Base-by-base conservation (phyloP, 140 eudicot genomes). In the Erigeron philadelphicus region DNA sequence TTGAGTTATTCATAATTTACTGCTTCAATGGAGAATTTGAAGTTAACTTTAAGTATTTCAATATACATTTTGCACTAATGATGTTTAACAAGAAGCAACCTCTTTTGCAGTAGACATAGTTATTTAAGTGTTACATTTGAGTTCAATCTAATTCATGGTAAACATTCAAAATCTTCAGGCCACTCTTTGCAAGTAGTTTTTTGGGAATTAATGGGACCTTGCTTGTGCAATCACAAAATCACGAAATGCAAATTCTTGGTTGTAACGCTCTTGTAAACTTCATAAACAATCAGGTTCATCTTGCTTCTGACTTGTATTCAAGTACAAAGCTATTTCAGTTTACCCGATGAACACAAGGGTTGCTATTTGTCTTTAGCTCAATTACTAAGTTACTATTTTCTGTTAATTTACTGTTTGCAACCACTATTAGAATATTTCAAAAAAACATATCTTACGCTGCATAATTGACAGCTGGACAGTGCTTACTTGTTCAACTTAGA, bases 401-500 rank as follows among this genome's bases (percentile, higher is more conserved):
- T 21, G 1, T 21, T 21, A 21, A 21, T 21, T 21, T 21, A 21
- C 25, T 21, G 25, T 21, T 18, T 16, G 31, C 18, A 11, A 17
- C 4, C 62, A 12, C 17, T 25, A 15, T 56, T 40, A 40, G 4
- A 38, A 61, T 12, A 8, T 41, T 40, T 15, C 15, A 35, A 38
- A 38, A 0, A 72, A 49, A 16, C 31, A 35, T 44, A 17, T 46
- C 17, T 55, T 41, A 40, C 0, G 38, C 5, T 49, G 11, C 44
- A 50, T 18, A 58, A 70, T 63, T 45, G 18, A 12, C 83, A 89
- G 96, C 80, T 78, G 75, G 95, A 84, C 64, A 74, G 87, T 74
- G 82, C 95, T 4, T 84, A 86, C 72, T 82, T 86, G 90, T 86
- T 86, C 87, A 89, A 84, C 82, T 58, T 89, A 57, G 96, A 86